Evolutionary conservation across 2,329 filamentous ascomycete genomes (phyloP).

Genomic region (Diaporthe eres): DNA sequence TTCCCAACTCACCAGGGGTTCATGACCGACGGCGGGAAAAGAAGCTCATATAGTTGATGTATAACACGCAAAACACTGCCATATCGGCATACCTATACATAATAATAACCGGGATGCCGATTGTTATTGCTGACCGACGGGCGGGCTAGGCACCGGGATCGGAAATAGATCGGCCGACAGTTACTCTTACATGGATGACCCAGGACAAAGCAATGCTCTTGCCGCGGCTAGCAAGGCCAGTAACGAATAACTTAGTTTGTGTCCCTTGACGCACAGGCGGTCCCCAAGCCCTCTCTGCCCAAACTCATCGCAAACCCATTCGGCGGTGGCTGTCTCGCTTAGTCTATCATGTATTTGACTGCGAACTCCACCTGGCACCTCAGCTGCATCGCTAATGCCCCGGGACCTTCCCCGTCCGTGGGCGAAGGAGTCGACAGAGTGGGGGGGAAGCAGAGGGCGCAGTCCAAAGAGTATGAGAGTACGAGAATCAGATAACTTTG

Average conservation of each 20-base stretch:
- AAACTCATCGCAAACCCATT: neutral
- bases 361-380: conserved; percentile 1
- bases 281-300: neutral
- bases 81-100: neutral
- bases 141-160: neutral
- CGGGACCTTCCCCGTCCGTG: neutral
- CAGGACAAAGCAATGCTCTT: neutral
- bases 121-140: neutral
- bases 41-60: neutral
- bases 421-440: neutral
- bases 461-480: neutral
- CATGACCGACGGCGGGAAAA: neutral
- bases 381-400: neutral
- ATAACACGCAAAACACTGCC: neutral
- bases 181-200: neutral
- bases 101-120: neutral
- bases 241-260: neutral
- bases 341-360: neutral
- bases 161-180: conserved; percentile 16
- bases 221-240: neutral
- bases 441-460: neutral
- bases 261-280: neutral
- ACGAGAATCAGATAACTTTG: conserved; percentile 2
- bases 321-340: neutral
- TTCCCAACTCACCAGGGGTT: neutral